phyloP scores from a whole-genome alignment of 441 rosid species.

The Gossypium trilobum region DNA sequence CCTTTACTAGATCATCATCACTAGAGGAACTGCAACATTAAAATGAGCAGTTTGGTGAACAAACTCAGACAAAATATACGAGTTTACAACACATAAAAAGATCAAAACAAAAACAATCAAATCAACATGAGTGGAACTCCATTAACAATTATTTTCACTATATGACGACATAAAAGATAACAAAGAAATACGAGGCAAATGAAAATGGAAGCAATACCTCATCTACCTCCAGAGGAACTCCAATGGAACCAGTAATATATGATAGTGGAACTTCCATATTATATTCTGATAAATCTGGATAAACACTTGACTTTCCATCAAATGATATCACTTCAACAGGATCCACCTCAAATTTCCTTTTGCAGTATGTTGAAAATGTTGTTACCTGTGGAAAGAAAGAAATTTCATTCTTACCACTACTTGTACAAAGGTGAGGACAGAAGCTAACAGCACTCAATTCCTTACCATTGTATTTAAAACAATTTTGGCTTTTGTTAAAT shows the following conservation, averaged over 20 bases:
- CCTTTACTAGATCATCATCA: too few species aligned
- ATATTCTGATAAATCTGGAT: constrained; percentile 64
- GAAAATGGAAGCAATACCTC: constrained; percentile 40
- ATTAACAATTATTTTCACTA: background rate
- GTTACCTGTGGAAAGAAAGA: constrained; percentile 41
- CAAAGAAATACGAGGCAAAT: background rate
- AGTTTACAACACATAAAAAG: background rate
- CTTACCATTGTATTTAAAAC: constrained; percentile 86
- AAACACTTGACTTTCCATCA: constrained; percentile 51
- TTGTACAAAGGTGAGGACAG: background rate
- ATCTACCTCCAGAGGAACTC: constrained; percentile 60
- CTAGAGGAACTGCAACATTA: too few species aligned
- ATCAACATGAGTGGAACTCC: background rate
- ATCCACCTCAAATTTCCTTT: constrained; percentile 70
- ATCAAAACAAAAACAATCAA: background rate
- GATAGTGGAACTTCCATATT: constrained; percentile 73
- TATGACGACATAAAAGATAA: background rate
- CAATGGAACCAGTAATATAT: constrained; percentile 61
- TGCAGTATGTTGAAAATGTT: constrained; percentile 59
- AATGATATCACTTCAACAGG: constrained; percentile 74
- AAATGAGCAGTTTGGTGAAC: background rate
- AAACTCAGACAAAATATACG: background rate
- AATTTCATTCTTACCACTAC: background rate
- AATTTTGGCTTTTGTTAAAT: constrained; percentile 82
- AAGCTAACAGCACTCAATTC: constrained; percentile 11